These are phyloP conservation scores for Auricularia cornea DNA, from an alignment of 768 basidiomycete genomes.

Conservation along the genomic window DNA sequence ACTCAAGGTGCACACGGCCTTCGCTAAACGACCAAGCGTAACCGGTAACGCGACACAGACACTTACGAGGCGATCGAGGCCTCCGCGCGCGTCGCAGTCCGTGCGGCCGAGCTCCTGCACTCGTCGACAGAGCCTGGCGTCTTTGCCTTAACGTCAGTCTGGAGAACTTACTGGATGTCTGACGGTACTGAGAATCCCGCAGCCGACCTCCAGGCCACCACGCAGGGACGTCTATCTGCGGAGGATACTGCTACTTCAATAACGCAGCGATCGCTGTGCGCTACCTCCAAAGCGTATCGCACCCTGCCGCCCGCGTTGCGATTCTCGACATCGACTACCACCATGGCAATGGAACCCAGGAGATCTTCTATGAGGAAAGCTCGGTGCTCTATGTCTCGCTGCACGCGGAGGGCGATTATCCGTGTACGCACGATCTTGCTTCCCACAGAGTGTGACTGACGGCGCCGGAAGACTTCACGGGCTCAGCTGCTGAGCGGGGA, in stretches of 20 bases:
- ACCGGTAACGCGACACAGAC: slow-evolving; percentile 8
- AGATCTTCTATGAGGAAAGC: slow-evolving; percentile 24
- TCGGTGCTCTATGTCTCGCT: slow-evolving; percentile 25
- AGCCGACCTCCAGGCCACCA: slow-evolving; percentile 27
- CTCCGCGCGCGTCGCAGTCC: slow-evolving; percentile 19
- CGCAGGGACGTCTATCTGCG: slow-evolving; percentile 20
- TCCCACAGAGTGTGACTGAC: neutral
- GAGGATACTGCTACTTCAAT: slow-evolving; percentile 29
- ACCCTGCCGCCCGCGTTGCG: slow-evolving; percentile 11
- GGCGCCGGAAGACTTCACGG: slow-evolving; percentile 20
- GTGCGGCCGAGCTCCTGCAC: slow-evolving; percentile 14
- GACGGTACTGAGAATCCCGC: neutral
- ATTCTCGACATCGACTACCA: slow-evolving; percentile 32
- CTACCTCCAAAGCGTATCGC: slow-evolving; percentile 13
- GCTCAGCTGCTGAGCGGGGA: slow-evolving; percentile 19
- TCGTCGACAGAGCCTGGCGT: neutral
- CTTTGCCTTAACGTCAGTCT: slow-evolving; percentile 2
- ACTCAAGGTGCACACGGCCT: slow-evolving; percentile 14
- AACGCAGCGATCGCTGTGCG: slow-evolving; percentile 26
- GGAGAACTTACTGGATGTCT: neutral
- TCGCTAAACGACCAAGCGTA: neutral
- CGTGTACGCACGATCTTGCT: slow-evolving; percentile 25
- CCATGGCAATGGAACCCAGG: slow-evolving; percentile 29
- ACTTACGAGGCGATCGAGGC: slow-evolving; percentile 22
- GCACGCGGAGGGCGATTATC: slow-evolving; percentile 25